Percentiles rank a stretch among this genome's conserved stretches.
These are phyloP conservation scores for Pholiota conissans DNA, from an alignment of 768 basidiomycete species.

Conservation along the genomic window DNA sequence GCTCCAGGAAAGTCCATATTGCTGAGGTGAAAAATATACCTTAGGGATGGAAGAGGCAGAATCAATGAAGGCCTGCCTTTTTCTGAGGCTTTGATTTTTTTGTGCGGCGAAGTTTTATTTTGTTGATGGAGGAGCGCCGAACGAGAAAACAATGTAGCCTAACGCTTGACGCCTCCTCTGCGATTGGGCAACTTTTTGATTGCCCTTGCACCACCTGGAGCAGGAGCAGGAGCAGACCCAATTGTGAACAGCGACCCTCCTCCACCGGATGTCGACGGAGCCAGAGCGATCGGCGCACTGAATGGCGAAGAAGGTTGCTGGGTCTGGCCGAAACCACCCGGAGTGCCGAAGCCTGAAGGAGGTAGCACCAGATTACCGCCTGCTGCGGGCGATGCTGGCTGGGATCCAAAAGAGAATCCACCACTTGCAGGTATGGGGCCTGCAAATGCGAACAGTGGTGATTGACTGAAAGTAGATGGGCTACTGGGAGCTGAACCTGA, in stretches of 20 bases:
- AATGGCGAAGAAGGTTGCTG: conserved; percentile 46
- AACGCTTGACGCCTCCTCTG: conserved; percentile 40
- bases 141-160: conserved; percentile 5
- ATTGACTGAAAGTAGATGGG: conserved; percentile 56
- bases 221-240: conserved; percentile 50
- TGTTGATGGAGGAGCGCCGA: no score
- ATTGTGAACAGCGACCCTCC: conserved; percentile 56
- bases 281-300: conserved; percentile 35
- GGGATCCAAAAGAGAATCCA: conserved; percentile 54
- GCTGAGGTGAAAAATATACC: conserved; percentile 9
- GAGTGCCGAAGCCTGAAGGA: conserved; percentile 40
- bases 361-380: conserved; percentile 37
- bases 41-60: conserved; percentile 7
- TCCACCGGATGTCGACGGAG: conserved; percentile 36
- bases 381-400: conserved; percentile 59
- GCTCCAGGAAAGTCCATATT: conserved; percentile 17
- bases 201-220: conserved; percentile 34
- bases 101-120: neutral
- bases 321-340: conserved; percentile 35
- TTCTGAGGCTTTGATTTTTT: conserved; percentile 9
- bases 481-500: conserved; percentile 52
- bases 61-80: conserved; percentile 2
- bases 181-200: conserved; percentile 60
- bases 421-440: conserved; percentile 32
- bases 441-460: conserved; percentile 48